Evolutionary conservation across 2,329 filamentous ascomycete species (phyloP).

Genomic region (Microcyclospora tardicrescens): DNA sequence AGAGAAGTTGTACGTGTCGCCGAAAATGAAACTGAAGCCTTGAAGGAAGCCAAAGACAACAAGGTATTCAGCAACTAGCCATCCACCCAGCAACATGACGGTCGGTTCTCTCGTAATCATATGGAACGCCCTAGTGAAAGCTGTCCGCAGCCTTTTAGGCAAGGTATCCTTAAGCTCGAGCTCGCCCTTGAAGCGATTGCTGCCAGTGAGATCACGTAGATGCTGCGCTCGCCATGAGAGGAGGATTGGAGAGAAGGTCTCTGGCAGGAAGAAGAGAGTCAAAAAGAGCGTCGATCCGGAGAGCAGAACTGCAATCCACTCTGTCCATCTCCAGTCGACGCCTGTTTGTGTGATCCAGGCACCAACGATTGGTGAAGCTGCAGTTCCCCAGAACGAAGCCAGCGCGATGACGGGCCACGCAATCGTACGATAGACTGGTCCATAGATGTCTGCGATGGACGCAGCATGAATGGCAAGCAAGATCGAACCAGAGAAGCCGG

Average conservation of each 20-base stretch:
- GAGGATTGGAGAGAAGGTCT: slow-evolving; percentile 34
- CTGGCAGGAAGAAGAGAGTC: slow-evolving; percentile 32
- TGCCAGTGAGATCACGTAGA: slow-evolving; percentile 16
- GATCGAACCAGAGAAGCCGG: slow-evolving; percentile 12
- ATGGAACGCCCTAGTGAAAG: slow-evolving; percentile 7
- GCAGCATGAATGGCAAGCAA: slow-evolving; percentile 14
- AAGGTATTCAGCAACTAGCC: slow-evolving; percentile 40
- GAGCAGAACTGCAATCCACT: slow-evolving; percentile 27
- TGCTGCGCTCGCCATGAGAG: slow-evolving; percentile 22
- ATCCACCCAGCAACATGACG: slow-evolving; percentile 36
- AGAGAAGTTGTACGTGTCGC: slow-evolving; percentile 27
- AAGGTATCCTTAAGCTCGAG: slow-evolving; percentile 7
- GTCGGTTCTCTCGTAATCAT: slow-evolving; percentile 26
- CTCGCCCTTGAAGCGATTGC: slow-evolving; percentile 7
- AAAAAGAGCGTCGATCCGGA: slow-evolving; percentile 12
- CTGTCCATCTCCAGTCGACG: slow-evolving; percentile 34
- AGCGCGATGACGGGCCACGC: slow-evolving; percentile 11
- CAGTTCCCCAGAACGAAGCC: slow-evolving; percentile 19
- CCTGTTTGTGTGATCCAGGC: slow-evolving; percentile 23
- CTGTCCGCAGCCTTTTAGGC: slow-evolving; percentile 3
- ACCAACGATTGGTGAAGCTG: slow-evolving; percentile 30
- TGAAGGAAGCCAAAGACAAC: slow-evolving; percentile 43
- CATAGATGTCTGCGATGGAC: slow-evolving; percentile 14
- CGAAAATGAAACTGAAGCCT: slow-evolving; percentile 40
- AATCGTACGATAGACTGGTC: slow-evolving; percentile 9